phyloP scores from a whole-genome alignment of 805 yeast species.

The Hanseniaspora osmophila region DNA sequence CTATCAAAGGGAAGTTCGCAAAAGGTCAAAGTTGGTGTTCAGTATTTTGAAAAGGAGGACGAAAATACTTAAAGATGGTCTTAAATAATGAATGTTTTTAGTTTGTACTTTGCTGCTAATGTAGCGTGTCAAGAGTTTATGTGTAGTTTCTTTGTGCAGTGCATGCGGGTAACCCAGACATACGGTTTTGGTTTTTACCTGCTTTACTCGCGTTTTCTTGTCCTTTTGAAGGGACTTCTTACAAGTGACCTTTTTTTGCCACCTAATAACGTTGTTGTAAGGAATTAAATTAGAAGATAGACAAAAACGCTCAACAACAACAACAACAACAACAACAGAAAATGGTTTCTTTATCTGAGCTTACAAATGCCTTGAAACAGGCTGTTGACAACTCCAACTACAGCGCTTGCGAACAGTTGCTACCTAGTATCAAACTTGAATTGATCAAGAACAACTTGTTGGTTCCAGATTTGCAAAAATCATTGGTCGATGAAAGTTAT shows the following conservation, averaged over 20 bases:
- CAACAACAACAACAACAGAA: too few relatives aligned
- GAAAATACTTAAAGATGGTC: neutral
- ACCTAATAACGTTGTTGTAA: too few relatives aligned
- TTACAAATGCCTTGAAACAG: constrained; percentile 54
- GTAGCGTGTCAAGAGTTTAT: too few relatives aligned
- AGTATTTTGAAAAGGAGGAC: constrained; percentile 23
- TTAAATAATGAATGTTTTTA: too few relatives aligned
- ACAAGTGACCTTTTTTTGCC: too few relatives aligned
- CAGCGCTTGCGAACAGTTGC: constrained; percentile 40
- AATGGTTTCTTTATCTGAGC: constrained; percentile 43
- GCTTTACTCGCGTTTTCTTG: too few relatives aligned
- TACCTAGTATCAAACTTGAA: constrained; percentile 65
- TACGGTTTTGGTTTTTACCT: too few relatives aligned
- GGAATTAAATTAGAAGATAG: too few relatives aligned
- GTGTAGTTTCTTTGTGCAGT: too few relatives aligned
- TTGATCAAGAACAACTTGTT: constrained; percentile 65
- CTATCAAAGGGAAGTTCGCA: constrained; percentile 36
- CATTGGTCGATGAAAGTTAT: constrained; percentile 25
- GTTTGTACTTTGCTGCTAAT: too few relatives aligned
- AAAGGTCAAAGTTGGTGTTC: constrained; percentile 38
- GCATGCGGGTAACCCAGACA: neutral
- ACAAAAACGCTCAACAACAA: too few relatives aligned
- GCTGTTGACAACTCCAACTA: constrained; percentile 52
- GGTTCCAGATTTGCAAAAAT: constrained; percentile 41
- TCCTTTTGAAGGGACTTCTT: too few relatives aligned